Percentiles rank a stretch among this genome's conserved stretches.
phyloP scores from a whole-genome alignment of 495 filamentous ascomycete species.

The Penicillium verhagenii region DNA sequence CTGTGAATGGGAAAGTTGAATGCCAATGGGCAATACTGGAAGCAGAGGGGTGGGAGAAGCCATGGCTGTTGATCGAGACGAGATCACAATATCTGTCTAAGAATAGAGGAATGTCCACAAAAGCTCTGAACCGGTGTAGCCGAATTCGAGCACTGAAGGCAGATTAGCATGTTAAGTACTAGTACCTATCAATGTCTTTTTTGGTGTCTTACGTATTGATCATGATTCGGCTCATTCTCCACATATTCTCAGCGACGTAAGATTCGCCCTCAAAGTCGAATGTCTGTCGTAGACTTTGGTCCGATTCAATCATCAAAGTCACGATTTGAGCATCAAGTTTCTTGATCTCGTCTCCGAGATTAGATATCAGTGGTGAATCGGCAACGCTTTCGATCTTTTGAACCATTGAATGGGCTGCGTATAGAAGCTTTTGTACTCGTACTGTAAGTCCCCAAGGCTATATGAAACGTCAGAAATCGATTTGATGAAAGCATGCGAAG shows the following conservation, averaged over 20 bases:
- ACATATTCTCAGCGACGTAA: conserved; percentile 19
- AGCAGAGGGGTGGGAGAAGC: conserved; percentile 1
- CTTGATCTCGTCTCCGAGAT: conserved; percentile 14
- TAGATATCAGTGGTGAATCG: background rate
- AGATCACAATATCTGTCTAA: conserved; percentile 51
- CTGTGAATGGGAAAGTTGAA: conserved; percentile 40
- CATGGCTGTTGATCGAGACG: conserved; percentile 29
- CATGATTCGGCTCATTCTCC: conserved; percentile 19
- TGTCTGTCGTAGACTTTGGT: conserved; percentile 12
- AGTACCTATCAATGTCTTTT: background rate
- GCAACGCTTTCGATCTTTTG: conserved; percentile 15
- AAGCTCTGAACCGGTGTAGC: conserved; percentile 51
- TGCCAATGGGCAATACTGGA: conserved; percentile 15
- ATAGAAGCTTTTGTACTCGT: conserved; percentile 45
- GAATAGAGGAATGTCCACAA: conserved; percentile 51
- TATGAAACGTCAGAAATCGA: background rate
- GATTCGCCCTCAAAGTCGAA: conserved; percentile 12
- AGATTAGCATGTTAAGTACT: background rate
- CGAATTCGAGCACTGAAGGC: conserved; percentile 45
- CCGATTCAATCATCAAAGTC: conserved; percentile 13
- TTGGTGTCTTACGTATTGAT: conserved; percentile 16
- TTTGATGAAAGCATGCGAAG: background rate
- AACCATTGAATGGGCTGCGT: conserved; percentile 36
- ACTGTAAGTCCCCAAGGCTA: conserved; percentile 47
- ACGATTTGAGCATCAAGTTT: conserved; percentile 9